Base-by-base conservation (phyloP, 352 stramenopile genomes). In the Paralagenidium karlingii region DNA sequence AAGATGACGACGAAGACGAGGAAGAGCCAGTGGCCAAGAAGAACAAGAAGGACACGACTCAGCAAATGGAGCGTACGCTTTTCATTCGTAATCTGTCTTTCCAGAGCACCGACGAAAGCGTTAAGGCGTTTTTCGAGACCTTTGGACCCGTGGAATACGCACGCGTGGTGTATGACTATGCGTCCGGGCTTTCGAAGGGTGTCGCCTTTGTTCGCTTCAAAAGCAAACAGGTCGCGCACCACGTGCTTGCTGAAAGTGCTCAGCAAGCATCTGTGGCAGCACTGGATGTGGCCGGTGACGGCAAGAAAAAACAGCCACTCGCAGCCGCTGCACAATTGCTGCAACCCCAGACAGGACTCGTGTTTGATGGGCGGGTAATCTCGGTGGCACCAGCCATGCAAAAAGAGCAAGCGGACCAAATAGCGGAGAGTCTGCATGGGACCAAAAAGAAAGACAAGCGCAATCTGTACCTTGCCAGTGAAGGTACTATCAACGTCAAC, bases 391-490 rank as follows among this genome's bases (percentile, higher is more conserved):
- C 68, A 22, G 60, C 73, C 20, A 70, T 90, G 26, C 67, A 59
- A 11, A 87, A 87, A 47, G 62, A 63, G 8, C 70, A 90, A 31
- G 77, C 77, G 6, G 63, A 68, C 16, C 63, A 71, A 1, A 47
- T 90, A 13, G 53, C 68, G 5, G 64, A 81, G 36, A 43, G 57
- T 13, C 81, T 79, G 37, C 60, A 63, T 33, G 51, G 55, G 5
- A 58, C 59, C 34, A 58, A 58, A 31, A 81, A 76, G 47, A 89
- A 92, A 40, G 94, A 98, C 67, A 95, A 95, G 54, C 86, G 94
- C 42, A 97, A 98, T 53, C 53, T 98, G 50, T 97, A 98, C 57
- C 50, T 98, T 40, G 85, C 91, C 24, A 88, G 94, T 49, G 94
- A 98, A 63, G 92, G 90, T 33, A 87, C 87, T 43, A 87, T 98